These are phyloP conservation scores for Phaeosphaeria sp. DNA, from an alignment of 2,329 filamentous ascomycete species.

Conservation along the genomic window DNA sequence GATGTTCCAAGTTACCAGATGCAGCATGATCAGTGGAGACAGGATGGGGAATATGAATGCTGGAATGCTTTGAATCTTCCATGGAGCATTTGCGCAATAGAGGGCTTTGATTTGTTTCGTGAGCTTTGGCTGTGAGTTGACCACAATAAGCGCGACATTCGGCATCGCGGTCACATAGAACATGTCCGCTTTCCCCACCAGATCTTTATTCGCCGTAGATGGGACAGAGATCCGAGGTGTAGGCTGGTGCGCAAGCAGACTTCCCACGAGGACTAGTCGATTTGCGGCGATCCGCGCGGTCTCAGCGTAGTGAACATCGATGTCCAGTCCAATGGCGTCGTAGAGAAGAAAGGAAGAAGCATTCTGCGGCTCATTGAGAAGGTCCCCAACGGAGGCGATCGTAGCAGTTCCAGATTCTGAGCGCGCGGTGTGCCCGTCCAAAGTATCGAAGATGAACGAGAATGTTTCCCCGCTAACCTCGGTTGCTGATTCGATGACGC, in stretches of 20 bases:
- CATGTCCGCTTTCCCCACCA: conserved; percentile 19
- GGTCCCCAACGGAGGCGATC: conserved; percentile 14
- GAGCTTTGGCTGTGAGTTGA: conserved; percentile 15
- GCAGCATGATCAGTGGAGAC: conserved; percentile 11
- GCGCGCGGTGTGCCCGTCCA: conserved; percentile 27
- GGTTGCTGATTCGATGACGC: conserved; percentile 21
- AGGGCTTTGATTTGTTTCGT: conserved; percentile 9
- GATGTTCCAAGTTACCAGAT: conserved; percentile 18
- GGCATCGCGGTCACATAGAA: conserved; percentile 7
- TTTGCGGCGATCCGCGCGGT: conserved; percentile 12
- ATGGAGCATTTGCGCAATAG: conserved; percentile 13
- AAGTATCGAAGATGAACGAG: conserved; percentile 25
- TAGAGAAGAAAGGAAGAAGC: conserved; percentile 20
- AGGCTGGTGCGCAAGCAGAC: conserved; percentile 30
- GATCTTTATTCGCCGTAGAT: conserved; percentile 4
- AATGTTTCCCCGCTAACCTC: conserved; percentile 24
- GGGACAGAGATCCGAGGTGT: conserved; percentile 20
- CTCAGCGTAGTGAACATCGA: conserved; percentile 21
- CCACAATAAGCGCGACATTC: conserved; percentile 8
- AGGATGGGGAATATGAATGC: conserved; percentile 3
- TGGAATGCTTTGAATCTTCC: conserved; percentile 8
- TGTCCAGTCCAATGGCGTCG: conserved; percentile 23
- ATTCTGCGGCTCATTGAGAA: conserved; percentile 14
- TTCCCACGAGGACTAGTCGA: conserved; percentile 13
- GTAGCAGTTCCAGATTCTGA: conserved; percentile 25